Evolutionary conservation across 2,329 filamentous ascomycete genomes (phyloP), one percentile per base, ranked within the genome.

Genomic region (Epichloe typhina): DNA sequence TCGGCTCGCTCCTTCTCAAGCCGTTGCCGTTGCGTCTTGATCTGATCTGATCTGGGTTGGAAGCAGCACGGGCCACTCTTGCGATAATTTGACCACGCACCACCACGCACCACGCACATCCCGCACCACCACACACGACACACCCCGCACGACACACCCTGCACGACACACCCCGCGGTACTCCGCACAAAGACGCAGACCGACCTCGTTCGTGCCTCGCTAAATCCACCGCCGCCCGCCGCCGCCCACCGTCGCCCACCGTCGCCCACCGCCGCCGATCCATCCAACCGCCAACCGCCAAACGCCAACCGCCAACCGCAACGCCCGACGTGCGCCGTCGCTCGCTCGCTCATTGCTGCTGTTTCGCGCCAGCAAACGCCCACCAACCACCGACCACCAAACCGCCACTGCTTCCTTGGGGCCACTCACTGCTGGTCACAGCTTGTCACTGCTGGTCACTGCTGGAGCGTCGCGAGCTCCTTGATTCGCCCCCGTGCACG

Each of bases 381-480:
- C 26, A 38, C 45, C 45, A 46, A 49, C 49, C 49, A 36, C 35
- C 41, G 9, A 33, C 37, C 50, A 38, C 26, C 40, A 37, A 46
- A 35, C 33, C 42, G 39, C 33, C 50, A 23, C 40, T 19, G 17
- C 17, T 19, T 19, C 17, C 17, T 19, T 19, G 17, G 17, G 17
- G 17, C 17, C 17, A 17, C 17, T 2, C 17, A 19, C 17, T 23
- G 13, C 26, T 37, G 47, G 17, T 36, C 42, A 38, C 44, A 40
- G 15, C 50, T 23, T 23, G 23, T 37, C 47, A 33, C 43, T 43
- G 17, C 40, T 36, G 47, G n/a, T 36, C 42, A 42, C 40, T 44
- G n/a, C 50, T 52, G 53, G 47, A 52, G 52, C 53, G 50, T 42
- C 19, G 13, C 41, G 11, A 17, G 26, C 46, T 33, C 37, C 13